Percentiles rank a stretch among this genome's conserved stretches.
Conservation (phyloP, 495 filamentous ascomycete species). For the Physcia stellaris region DNA sequence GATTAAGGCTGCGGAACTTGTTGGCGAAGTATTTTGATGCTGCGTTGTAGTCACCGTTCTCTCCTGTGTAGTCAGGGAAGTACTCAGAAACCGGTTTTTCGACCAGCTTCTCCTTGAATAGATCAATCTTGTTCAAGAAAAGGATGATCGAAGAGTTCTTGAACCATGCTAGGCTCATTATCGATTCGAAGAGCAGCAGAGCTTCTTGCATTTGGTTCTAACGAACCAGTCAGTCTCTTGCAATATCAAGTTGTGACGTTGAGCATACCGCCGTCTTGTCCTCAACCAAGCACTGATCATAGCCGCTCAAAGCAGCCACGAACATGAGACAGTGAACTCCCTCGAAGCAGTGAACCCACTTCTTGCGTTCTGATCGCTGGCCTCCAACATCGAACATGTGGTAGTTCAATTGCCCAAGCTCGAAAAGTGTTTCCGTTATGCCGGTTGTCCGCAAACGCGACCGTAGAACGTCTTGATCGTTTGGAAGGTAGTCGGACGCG, state of each 20-base stretch:
- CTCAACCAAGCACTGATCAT: conserved; percentile 93
- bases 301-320: conserved; percentile 89
- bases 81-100: conserved; percentile 73
- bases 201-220: conserved; percentile 99
- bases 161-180: conserved; percentile 97
- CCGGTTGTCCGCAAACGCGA: conserved; percentile 88
- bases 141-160: conserved; percentile 90
- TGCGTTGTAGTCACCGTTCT: conserved; percentile 37
- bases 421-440: conserved; percentile 94
- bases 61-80: conserved; percentile 80
- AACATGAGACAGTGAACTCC: conserved; percentile 90
- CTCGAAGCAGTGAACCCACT: conserved; percentile 99
- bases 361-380: conserved; percentile 94
- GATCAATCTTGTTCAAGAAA: conserved; percentile 98
- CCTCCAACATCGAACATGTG: conserved; percentile 99
- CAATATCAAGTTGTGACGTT: neutral
- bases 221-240: neutral
- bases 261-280: conserved; percentile 86
- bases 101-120: conserved; percentile 81
- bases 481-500: conserved; percentile 76
- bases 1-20: conserved; percentile 76
- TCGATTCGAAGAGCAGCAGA: conserved; percentile 93
- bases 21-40: conserved; percentile 79
- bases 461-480: conserved; percentile 89
- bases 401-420: conserved; percentile 87